These are phyloP conservation scores for Paramecium biaurelia DNA, from an alignment of 73 alveolate species.

Conservation along the genomic window DNA sequence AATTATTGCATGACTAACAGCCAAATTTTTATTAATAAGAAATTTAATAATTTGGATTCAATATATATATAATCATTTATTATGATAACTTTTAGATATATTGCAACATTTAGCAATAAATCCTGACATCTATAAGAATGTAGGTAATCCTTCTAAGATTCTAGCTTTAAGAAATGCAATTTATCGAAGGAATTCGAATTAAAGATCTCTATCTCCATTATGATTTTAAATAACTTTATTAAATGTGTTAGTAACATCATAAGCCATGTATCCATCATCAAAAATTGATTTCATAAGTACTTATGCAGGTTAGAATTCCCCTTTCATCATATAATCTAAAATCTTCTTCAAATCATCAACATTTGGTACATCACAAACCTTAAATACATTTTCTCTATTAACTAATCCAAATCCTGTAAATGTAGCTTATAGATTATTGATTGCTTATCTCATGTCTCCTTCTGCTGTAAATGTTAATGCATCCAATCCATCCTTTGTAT, in stretches of 20 bases:
- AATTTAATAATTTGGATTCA: not conserved
- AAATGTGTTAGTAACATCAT: conserved; percentile 86
- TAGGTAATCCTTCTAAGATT: conserved; percentile 90
- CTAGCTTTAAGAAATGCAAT: conserved; percentile 89
- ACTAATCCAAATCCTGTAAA: conserved; percentile 89
- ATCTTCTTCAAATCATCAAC: conserved; percentile 86
- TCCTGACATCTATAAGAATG: conserved; percentile 86
- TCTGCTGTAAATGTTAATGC: conserved; percentile 96
- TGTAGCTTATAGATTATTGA: conserved; percentile 96
- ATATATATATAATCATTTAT: conserved; percentile 10
- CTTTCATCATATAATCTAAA: conserved; percentile 72
- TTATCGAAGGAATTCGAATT: conserved; percentile 82
- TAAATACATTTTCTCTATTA: conserved; percentile 91
- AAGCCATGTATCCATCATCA: conserved; percentile 88
- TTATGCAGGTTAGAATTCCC: conserved; percentile 79
- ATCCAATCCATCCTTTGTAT: conserved; percentile 87
- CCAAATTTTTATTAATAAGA: not conserved
- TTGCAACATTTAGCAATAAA: conserved; percentile 77
- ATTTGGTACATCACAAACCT: conserved; percentile 97
- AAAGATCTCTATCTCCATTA: conserved; percentile 80
- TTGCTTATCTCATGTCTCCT: conserved; percentile 99
- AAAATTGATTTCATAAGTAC: conserved; percentile 70
- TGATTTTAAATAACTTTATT: conserved; percentile 83
- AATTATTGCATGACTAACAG: not conserved
- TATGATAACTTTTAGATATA: not conserved